Base-by-base conservation (phyloP, 768 basidiomycete species). In the Tylopilus vinaceipallidus region DNA sequence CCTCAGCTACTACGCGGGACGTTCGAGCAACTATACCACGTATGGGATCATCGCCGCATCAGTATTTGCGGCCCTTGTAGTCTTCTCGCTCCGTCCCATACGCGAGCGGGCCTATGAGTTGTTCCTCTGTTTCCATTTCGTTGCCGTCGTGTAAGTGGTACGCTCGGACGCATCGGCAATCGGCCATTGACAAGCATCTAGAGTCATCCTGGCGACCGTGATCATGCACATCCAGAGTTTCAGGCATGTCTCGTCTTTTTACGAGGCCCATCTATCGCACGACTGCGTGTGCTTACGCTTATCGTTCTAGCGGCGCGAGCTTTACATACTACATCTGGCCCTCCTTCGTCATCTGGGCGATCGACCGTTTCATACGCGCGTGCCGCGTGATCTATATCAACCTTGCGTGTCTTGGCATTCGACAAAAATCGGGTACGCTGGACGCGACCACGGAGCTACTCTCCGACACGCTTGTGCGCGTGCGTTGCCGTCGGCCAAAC, bases 31-130 rank as follows among this genome's bases (percentile, higher is more conserved):
- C 17, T 33, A 47, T 19, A 61, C 57, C 48, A n/a, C 68, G 6
- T 61, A 55, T 14, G 75, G 75, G 5, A 45, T 73, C n/a, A 42
- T 61, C 19, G 74, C 77, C 0, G 57, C 66, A 3, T 60, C 63
- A 9, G 54, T 73, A 0, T 71, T 81, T 39, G 69, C 70, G 0
- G 44, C 76, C 10, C 53, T 81, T 11, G 68, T 61, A 39, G 27
- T 81, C 20, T 49, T 78, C 17, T 75, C 79, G 12, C 42, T 82
- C 16, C 74, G 77, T 14, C 81, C 80, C 0, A 51, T 83, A n/a
- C 73, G 81, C 2, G 60, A 69, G n/a, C 62, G 62, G 6, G 62
- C 59, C 0, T 83, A 81, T 45, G 80, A 83, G 55, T 23, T 76
- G 11, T 84, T 84, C 66, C 64, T 78, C 39, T 55, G 72, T 23